Evolutionary conservation across 352 stramenopile species (phyloP).

Genomic region (Pythium scleroteichum): DNA sequence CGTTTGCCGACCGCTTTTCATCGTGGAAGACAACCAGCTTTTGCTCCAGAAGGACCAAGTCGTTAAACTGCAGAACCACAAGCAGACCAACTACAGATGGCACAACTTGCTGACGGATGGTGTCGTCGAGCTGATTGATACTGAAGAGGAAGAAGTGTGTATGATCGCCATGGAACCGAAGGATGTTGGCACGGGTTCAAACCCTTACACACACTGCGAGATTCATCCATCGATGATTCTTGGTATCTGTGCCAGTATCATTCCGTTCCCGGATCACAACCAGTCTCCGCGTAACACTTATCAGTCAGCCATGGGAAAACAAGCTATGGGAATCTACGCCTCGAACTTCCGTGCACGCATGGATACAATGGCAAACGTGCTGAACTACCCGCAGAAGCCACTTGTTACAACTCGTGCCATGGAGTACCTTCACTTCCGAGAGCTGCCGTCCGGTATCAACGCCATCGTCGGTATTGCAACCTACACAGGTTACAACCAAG

Average conservation of each 20-base stretch:
- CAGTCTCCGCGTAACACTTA: constrained; percentile 99
- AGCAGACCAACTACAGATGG: constrained; percentile 88
- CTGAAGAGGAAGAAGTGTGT: constrained; percentile 99
- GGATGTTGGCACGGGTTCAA: constrained; percentile 83
- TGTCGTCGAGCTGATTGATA: constrained; percentile 98
- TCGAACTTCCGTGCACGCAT: constrained; percentile 99
- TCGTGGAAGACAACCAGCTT: constrained; percentile 97
- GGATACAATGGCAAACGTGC: constrained; percentile 99
- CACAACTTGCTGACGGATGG: constrained; percentile 92
- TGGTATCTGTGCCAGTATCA: constrained; percentile 99
- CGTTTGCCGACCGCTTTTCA: constrained; percentile 98
- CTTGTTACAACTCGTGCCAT: constrained; percentile 98
- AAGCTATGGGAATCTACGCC: constrained; percentile 99
- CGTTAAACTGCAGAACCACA: constrained; percentile 92
- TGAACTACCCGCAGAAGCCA: constrained; percentile 99
- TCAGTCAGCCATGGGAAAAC: constrained; percentile 99
- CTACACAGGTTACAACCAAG: constrained; percentile 97
- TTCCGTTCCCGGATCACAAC: constrained; percentile 99
- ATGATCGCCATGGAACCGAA: constrained; percentile 99
- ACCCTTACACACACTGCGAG: constrained; percentile 99
- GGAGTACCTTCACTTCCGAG: constrained; percentile 98
- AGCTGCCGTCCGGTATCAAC: constrained; percentile 99
- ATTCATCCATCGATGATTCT: constrained; percentile 99
- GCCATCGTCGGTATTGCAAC: constrained; percentile 90
- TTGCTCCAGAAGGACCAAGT: constrained; percentile 98